Base-by-base conservation (phyloP, 768 basidiomycete species). In the Macrolepiota dolichaula region DNA sequence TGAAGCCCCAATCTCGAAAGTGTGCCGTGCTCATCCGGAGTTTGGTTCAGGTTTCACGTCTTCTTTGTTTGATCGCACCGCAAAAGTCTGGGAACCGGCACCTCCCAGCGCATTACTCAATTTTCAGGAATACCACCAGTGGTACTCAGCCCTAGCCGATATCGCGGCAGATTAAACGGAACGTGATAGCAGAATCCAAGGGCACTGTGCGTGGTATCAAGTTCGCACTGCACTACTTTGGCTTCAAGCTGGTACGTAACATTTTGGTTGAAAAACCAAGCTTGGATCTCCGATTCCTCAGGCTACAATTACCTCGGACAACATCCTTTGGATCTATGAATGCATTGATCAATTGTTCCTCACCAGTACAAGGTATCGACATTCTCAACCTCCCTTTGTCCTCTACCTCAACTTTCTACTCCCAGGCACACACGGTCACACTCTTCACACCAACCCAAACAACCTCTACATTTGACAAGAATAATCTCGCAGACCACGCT, bases 21-120 rank as follows among this genome's bases (percentile, higher is more conserved):
- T 97, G 13, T 84, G 84, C 55, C 98, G 94, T 91, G 94, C 94
- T 1, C 94, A 96, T 69, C 94, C 96, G 4, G 89, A 95, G 72
- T 95, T 94, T 62, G 96, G 94, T 3, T 84, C 86, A 1, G 84
- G 97, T 55, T 78, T 98, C 58, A 94, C 94, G 0, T 92, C 91
- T 3, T 85, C 87, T 4, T 94, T 91, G 1, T 94, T 95, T 67
- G 96, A 98, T 74, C 83, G 96, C 25, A 91, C 91, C 0, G 91
- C 95, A 58, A 92, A 96, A 73, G 83, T 99, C 15, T 98, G 94
- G 94, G 92, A 96, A 70, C 85, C 91, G 72, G 76, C 75, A 0
- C 72, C 74, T 7, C 64, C 71, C 1, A 66, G 69, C 9, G 64
- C 67, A 12, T 67, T 61, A 3, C 59, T 55, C 36, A 52, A 61